Conservation (phyloP, 257 asterid genomes). For the Nicotiana knightiana region DNA sequence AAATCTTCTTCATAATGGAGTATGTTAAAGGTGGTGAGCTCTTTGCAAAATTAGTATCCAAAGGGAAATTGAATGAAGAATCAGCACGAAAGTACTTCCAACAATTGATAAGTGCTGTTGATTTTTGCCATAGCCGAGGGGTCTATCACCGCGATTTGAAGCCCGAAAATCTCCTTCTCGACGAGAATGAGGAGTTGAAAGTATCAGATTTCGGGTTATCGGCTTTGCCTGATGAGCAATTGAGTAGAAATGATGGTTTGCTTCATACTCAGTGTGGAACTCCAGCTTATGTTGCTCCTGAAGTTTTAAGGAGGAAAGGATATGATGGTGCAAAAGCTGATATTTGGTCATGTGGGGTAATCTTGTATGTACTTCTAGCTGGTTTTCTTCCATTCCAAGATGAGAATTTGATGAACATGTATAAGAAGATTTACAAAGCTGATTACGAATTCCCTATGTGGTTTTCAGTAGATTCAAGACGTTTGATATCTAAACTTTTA, state of each 20-base stretch:
- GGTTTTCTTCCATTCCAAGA: constrained; percentile 53
- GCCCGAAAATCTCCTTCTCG: constrained; percentile 63
- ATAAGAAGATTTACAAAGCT: constrained; percentile 33
- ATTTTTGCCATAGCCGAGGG: constrained; percentile 33
- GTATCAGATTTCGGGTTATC: constrained; percentile 59
- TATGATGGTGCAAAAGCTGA: constrained; percentile 57
- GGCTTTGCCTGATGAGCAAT: constrained; percentile 35
- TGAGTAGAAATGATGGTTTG: constrained; percentile 23
- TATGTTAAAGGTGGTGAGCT: constrained; percentile 61
- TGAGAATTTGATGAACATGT: constrained; percentile 34
- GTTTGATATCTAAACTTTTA: constrained; percentile 39
- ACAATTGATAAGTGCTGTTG: constrained; percentile 43
- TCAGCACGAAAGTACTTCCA: constrained; percentile 48
- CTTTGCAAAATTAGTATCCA: constrained; percentile 34
- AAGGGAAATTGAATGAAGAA: constrained; percentile 38
- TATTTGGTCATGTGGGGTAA: constrained; percentile 62
- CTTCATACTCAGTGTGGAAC: constrained; percentile 63
- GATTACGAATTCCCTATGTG: constrained; percentile 44
- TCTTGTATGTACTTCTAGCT: constrained; percentile 49
- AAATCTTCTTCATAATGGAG: constrained; percentile 53
- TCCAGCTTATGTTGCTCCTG: constrained; percentile 59
- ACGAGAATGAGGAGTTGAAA: constrained; percentile 45
- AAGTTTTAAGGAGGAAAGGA: constrained; percentile 37
- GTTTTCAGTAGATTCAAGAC: constrained; percentile 38
- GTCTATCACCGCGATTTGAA: constrained; percentile 29